A percentile compares a stretch with the other conserved stretches of the same genome.
Evolutionary conservation across 345 rosid genomes (phyloP).

Genomic region (Aquilaria malaccensis): DNA sequence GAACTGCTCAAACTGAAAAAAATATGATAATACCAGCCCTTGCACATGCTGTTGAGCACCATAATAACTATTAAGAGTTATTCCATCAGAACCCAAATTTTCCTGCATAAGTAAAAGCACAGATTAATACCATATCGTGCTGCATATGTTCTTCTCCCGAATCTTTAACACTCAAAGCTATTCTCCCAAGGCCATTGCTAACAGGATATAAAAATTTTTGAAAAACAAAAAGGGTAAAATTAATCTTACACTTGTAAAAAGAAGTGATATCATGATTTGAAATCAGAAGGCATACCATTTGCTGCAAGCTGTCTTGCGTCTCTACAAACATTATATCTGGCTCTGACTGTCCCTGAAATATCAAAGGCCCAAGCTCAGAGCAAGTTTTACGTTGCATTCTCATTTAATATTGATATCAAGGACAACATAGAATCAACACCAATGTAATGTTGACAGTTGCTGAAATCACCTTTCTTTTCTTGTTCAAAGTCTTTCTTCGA

Average conservation of each 20-base stretch:
- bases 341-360: slow-evolving; percentile 40
- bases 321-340: slow-evolving; percentile 32
- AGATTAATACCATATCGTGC: neutral
- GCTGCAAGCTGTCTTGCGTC: slow-evolving; percentile 40
- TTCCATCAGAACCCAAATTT: slow-evolving; percentile 40
- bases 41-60: slow-evolving; percentile 45
- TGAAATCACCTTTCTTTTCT: slow-evolving; percentile 47
- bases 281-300: slow-evolving; percentile 31
- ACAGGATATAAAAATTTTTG: no score
- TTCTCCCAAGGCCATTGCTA: no score
- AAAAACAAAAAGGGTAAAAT: no score
- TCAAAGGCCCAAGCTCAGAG: neutral
- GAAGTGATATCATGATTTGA: no score
- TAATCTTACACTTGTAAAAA: no score
- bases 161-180: no score
- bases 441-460: neutral
- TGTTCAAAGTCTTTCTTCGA: slow-evolving; percentile 42
- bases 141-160: no score
- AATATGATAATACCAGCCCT: slow-evolving; percentile 40
- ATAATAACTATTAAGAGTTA: slow-evolving; percentile 42
- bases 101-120: slow-evolving; percentile 25
- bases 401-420: neutral
- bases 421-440: slow-evolving; percentile 1
- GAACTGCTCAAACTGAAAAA: neutral
- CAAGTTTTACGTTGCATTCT: neutral